Conservation (phyloP, 1,139 yeast species). For the Torulaspora pretoriensis region DNA sequence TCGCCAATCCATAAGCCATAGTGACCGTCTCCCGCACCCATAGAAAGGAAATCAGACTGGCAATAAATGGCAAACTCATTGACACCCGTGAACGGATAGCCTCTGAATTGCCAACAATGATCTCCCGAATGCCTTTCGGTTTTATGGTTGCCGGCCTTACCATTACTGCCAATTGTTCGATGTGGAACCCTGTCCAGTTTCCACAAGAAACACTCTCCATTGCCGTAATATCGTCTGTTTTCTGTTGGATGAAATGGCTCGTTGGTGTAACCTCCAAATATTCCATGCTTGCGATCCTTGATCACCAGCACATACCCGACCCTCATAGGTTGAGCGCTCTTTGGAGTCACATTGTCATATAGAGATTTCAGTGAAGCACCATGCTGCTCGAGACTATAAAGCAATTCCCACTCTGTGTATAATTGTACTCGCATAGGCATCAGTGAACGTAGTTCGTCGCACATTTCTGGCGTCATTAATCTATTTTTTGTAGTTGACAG, state of each 20-base stretch:
- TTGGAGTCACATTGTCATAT: conserved; percentile 44
- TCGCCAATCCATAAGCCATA: conserved; percentile 90
- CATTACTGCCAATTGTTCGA: conserved; percentile 11
- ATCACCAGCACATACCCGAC: conserved; percentile 69
- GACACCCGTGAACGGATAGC: conserved; percentile 82
- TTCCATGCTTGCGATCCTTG: conserved; percentile 55
- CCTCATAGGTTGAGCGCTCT: conserved; percentile 34
- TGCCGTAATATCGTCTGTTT: conserved; percentile 75
- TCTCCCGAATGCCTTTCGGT: conserved; percentile 16
- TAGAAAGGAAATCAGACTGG: conserved; percentile 67
- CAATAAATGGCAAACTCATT: conserved; percentile 86
- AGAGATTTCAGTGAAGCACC: conserved; percentile 84
- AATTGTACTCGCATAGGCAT: conserved; percentile 78
- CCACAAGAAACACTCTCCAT: conserved; percentile 95
- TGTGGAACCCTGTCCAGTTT: conserved; percentile 46
- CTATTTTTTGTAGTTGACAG: conserved; percentile 50
- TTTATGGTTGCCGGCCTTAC: conserved; percentile 14
- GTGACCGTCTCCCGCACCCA: conserved; percentile 92
- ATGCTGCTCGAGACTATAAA: conserved; percentile 83
- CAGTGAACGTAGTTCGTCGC: conserved; percentile 66
- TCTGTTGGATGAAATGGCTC: conserved; percentile 70
- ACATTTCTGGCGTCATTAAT: conserved; percentile 56
- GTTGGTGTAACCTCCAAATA: conserved; percentile 82
- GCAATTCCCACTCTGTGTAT: conserved; percentile 68
- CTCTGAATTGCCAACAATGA: conserved; percentile 54